Percentiles rank a stretch among this genome's conserved stretches.
These are phyloP conservation scores for Teunomyces tritomae DNA, from an alignment of 805 yeast genomes.

Conservation along the genomic window DNA sequence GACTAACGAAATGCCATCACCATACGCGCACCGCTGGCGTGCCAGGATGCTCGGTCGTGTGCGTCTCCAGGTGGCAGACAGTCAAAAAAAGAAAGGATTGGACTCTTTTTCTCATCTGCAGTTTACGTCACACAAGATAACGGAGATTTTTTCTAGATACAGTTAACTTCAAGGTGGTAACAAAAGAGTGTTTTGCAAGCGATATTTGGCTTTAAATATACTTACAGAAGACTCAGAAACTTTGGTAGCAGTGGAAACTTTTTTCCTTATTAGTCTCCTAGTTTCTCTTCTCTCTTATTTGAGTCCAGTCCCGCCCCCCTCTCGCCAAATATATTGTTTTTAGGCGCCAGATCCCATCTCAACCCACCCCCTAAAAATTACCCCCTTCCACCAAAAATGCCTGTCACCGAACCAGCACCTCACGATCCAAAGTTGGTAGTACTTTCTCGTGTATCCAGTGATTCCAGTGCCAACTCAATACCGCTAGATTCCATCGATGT, in stretches of 20 bases:
- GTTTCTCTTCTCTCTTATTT: not conserved
- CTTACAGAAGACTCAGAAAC: too few relatives aligned
- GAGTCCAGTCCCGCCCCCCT: not conserved
- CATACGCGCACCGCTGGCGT: not conserved
- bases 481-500: not conserved
- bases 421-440: slow-evolving; percentile 1
- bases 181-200: not conserved
- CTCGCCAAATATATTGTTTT: not conserved
- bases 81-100: not conserved
- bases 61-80: not conserved
- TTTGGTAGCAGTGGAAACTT: not conserved
- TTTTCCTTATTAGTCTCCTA: not conserved
- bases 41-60: not conserved
- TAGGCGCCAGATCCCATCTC: not conserved
- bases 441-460: not conserved
- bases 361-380: not conserved
- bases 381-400: not conserved
- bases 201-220: not conserved
- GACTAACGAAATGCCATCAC: not conserved
- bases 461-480: not conserved
- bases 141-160: not conserved
- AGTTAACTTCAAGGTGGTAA: too few relatives aligned
- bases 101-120: not conserved
- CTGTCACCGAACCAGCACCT: not conserved
- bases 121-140: slow-evolving; percentile 2